Evolutionary conservation across 1,284 basidiomycete genomes (phyloP), one percentile per base, ranked within the genome.

Genomic region (Ceratobasidium sp.): DNA sequence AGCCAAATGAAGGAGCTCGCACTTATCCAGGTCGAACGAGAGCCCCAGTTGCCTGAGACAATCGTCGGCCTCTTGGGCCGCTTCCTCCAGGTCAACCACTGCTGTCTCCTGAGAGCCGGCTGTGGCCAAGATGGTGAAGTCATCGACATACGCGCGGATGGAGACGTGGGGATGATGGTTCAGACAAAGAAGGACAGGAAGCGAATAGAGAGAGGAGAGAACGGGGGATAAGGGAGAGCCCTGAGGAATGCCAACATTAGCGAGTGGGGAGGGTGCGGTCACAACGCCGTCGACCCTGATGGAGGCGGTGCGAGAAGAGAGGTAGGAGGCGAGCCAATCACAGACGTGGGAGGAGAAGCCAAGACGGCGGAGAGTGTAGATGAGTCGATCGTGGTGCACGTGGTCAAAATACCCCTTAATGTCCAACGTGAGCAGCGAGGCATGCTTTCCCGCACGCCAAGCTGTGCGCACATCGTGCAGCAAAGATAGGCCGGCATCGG

Each of bases 331-430:
- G 0, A 72, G 59, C 76, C 76, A 77, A n/a, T n/a, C n/a, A n/a
- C 72, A 50, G 14, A 73, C 43, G 21, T 2, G 8, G 11, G 52
- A 55, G 6, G 76, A 67, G 30, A 77, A 69, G 18, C 72, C 59
- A 7, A 72, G 67, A 11, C 38, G 18, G 4, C 52, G 38, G 1
- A 77, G 50, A 21, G 35, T 69, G 14, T 18, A 11, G 23, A 75
- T 71, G 23, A 77, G 75, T 2, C 52, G 26, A n/a, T 67, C 30
- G 69, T 81, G 79, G 69, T 80, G 79, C 26, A 81, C 76, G 70
- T 76, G 76, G 74, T 80, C 77, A 69, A 81, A 81, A 70, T 77
- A 80, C 0, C 80, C 79, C 57, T 78, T 78, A 16, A 81, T 80
- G 50, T 81, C 77, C 54, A 81, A 78, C 0, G 78, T 79, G 4